Percentiles rank a stretch among this genome's conserved stretches.
These are phyloP conservation scores for Balansia obtecta DNA, from an alignment of 2,329 filamentous ascomycete genomes.

Conservation along the genomic window DNA sequence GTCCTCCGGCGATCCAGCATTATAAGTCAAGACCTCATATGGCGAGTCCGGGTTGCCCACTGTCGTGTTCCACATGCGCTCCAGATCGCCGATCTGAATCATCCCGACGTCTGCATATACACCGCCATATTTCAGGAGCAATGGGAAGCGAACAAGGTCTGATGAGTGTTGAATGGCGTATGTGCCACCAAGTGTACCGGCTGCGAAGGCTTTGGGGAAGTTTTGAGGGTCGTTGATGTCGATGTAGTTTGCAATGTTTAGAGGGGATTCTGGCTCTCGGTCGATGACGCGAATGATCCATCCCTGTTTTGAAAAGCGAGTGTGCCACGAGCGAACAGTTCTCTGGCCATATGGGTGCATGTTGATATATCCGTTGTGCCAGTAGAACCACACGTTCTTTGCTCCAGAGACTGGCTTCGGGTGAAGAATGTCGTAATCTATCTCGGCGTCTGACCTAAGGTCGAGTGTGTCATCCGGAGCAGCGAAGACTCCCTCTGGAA, in stretches of 20 bases:
- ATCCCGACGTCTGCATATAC: conserved; percentile 46
- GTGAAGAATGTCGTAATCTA: conserved; percentile 30
- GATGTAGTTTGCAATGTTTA: conserved; percentile 36
- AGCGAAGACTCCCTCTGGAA: conserved; percentile 17
- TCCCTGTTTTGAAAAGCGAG: conserved; percentile 35
- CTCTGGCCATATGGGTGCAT: conserved; percentile 41
- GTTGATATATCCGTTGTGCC: conserved; percentile 34
- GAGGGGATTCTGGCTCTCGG: conserved; percentile 26
- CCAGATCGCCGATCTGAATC: conserved; percentile 43
- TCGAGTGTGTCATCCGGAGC: conserved; percentile 30
- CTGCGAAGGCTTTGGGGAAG: conserved; percentile 37
- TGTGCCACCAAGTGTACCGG: conserved; percentile 34
- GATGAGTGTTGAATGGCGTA: conserved; percentile 42
- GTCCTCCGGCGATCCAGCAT: conserved; percentile 20
- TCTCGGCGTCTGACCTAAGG: conserved; percentile 30
- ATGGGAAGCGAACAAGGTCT: conserved; percentile 44
- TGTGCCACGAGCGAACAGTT: conserved; percentile 40
- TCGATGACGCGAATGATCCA: conserved; percentile 43
- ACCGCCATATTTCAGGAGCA: conserved; percentile 44
- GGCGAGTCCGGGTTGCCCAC: conserved; percentile 31
- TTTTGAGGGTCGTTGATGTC: conserved; percentile 27
- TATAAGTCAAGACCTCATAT: conserved; percentile 36
- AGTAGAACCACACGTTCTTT: conserved; percentile 49
- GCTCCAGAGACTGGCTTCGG: conserved; percentile 25
- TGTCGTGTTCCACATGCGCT: conserved; percentile 37